Evolutionary conservation across 2,329 filamentous ascomycete genomes (phyloP).

Genomic region (Beauveria asiatica): DNA sequence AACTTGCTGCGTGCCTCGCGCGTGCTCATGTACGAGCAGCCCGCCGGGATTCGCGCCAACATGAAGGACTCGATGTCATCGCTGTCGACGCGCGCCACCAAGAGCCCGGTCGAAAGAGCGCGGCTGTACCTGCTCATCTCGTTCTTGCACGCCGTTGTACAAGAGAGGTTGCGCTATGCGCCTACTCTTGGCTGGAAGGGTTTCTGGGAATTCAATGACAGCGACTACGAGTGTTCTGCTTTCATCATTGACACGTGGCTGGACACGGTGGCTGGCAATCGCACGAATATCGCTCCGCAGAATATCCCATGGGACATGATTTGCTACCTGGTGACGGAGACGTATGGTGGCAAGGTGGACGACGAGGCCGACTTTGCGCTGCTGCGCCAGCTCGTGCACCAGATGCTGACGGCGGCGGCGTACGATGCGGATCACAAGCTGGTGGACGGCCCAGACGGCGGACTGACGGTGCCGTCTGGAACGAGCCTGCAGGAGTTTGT

Average conservation of each 20-base stretch:
- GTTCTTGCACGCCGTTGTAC: conserved; percentile 91
- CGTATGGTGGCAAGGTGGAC: conserved; percentile 96
- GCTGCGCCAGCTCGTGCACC: conserved; percentile 64
- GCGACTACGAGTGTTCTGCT: conserved; percentile 95
- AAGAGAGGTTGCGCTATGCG: conserved; percentile 89
- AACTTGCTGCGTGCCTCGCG: conserved; percentile 88
- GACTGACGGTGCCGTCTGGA: conserved; percentile 66
- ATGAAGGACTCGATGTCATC: conserved; percentile 96
- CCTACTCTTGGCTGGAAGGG: conserved; percentile 94
- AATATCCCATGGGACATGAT: conserved; percentile 98
- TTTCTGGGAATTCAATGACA: conserved; percentile 99
- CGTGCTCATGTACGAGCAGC: conserved; percentile 96
- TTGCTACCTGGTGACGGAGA: conserved; percentile 80
- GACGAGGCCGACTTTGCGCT: conserved; percentile 74
- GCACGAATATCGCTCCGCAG: conserved; percentile 85
- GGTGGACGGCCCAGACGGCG: conserved; percentile 57
- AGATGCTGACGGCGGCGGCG: conserved; percentile 74
- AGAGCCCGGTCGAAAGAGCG: conserved; percentile 82
- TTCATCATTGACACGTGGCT: conserved; percentile 96
- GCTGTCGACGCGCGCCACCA: conserved; percentile 64
- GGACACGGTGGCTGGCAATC: conserved; percentile 69
- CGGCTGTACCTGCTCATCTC: conserved; percentile 85
- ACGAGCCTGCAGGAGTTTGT: conserved; percentile 81
- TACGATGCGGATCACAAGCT: conserved; percentile 91
- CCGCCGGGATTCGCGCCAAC: conserved; percentile 89